Evolutionary conservation across 208 protist genomes (phyloP).

Genomic region (Leishmania major): DNA sequence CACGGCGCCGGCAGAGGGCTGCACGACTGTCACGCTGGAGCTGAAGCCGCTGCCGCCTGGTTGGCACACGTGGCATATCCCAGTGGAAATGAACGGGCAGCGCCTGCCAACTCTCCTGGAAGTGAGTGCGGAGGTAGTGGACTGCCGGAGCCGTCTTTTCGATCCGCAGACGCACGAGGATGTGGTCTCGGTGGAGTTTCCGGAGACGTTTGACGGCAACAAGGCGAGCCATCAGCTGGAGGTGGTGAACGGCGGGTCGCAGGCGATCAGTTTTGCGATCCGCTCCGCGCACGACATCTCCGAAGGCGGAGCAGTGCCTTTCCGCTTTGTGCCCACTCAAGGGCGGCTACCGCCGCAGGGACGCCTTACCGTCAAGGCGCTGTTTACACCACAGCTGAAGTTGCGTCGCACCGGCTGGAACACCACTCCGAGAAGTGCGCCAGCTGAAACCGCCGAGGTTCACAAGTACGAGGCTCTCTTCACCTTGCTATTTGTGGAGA

Average conservation of each 20-base stretch:
- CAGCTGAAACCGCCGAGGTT: constrained; percentile 19
- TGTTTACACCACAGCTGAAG: constrained; percentile 71
- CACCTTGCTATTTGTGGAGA: constrained; percentile 85
- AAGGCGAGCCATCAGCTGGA: constrained; percentile 45
- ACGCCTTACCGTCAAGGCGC: constrained; percentile 42
- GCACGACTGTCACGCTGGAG: constrained; percentile 57
- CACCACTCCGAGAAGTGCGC: constrained; percentile 4
- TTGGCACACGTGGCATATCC: constrained; percentile 42
- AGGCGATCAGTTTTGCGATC: constrained; percentile 85
- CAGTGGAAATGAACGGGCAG: constrained; percentile 53
- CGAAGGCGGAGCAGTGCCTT: constrained; percentile 57
- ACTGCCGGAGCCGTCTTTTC: constrained; percentile 72
- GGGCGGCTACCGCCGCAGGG: constrained; percentile 72
- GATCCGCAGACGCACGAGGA: constrained; percentile 58
- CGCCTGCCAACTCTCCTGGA: constrained; percentile 33
- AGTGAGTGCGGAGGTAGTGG: constrained; percentile 72
- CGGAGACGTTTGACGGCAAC: constrained; percentile 71
- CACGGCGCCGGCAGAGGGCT: constrained; percentile 42
- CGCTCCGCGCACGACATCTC: constrained; percentile 54
- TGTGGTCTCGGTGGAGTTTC: constrained; percentile 64
- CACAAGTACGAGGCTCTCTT: constrained; percentile 71
- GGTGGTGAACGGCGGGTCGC: constrained; percentile 76
- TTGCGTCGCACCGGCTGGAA: constrained; percentile 66
- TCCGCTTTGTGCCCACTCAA: constrained; percentile 72
- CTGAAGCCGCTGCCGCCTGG: constrained; percentile 55